phyloP scores from a whole-genome alignment of 345 rosid species.

The Linum usitatissimum region DNA sequence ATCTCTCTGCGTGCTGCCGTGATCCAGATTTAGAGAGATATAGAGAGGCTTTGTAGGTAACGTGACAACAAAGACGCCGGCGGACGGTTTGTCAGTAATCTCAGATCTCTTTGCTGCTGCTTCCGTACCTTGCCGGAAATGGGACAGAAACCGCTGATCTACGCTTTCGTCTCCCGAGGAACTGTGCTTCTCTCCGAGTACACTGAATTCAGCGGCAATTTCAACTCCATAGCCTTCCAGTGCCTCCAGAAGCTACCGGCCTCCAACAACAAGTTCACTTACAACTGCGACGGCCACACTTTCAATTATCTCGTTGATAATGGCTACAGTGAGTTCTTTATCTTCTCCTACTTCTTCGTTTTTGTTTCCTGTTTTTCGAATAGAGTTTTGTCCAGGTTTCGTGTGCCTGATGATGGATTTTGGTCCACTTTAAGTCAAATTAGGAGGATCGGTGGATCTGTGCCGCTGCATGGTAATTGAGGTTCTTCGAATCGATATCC shows the following conservation, averaged over 20 bases:
- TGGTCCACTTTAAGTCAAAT: background rate
- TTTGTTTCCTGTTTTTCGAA: background rate
- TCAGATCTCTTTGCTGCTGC: background rate
- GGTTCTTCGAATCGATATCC: background rate
- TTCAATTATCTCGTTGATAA: background rate
- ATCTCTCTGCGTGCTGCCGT: too few relatives aligned
- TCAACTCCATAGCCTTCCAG: background rate
- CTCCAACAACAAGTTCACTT: background rate
- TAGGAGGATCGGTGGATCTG: background rate
- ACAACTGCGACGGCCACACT: slow-evolving; percentile 1
- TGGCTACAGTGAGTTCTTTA: background rate
- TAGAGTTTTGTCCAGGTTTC: background rate
- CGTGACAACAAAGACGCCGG: background rate
- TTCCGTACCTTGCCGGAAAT: background rate
- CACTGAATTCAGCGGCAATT: background rate
- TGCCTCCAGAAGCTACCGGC: background rate
- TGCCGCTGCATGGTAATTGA: background rate
- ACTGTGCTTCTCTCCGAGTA: background rate
- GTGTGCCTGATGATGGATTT: background rate
- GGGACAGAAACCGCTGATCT: background rate
- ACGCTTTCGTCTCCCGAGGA: background rate
- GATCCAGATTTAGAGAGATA: too few relatives aligned
- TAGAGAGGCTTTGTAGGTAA: background rate
- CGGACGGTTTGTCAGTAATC: background rate
- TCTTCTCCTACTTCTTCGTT: background rate